Evolutionary conservation across 345 rosid species (phyloP).

Genomic region (Trapa bicornis): DNA sequence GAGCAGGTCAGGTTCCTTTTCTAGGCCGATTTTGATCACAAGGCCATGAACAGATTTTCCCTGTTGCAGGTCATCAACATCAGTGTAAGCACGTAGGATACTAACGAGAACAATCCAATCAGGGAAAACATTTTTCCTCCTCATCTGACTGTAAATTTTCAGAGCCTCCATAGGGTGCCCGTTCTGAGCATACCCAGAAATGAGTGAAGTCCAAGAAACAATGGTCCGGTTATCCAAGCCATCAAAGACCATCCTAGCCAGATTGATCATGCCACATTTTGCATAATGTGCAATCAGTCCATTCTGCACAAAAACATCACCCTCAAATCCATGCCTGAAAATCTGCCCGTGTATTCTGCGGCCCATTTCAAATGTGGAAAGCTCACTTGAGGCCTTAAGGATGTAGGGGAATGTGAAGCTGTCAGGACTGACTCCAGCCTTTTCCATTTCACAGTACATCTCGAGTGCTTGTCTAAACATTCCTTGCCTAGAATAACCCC

Average conservation of each 20-base stretch:
- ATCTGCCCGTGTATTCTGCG: slow-evolving; percentile 45
- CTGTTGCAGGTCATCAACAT: slow-evolving; percentile 11
- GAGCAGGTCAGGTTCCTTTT: slow-evolving; percentile 14
- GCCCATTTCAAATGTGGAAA: slow-evolving; percentile 17
- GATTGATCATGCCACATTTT: slow-evolving; percentile 20
- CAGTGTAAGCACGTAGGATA: slow-evolving; percentile 15
- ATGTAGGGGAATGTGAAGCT: slow-evolving; percentile 13
- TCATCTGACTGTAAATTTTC: slow-evolving; percentile 8
- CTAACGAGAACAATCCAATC: slow-evolving; percentile 18
- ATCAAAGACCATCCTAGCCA: slow-evolving; percentile 44
- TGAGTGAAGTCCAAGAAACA: slow-evolving; percentile 51
- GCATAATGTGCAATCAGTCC: slow-evolving; percentile 30
- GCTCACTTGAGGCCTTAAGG: slow-evolving; percentile 10
- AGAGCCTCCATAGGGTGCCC: slow-evolving; percentile 14
- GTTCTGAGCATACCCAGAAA: slow-evolving; percentile 36
- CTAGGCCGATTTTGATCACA: slow-evolving; percentile 14
- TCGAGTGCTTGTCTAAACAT: slow-evolving; percentile 6
- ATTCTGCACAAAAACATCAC: slow-evolving; percentile 52
- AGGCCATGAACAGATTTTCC: slow-evolving; percentile 13
- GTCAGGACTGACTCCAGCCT: slow-evolving; percentile 7
- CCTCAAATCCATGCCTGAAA: slow-evolving; percentile 28
- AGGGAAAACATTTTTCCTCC: slow-evolving; percentile 7
- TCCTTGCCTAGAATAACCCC: slow-evolving; percentile 12
- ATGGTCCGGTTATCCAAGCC: slow-evolving; percentile 38
- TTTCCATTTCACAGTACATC: slow-evolving; percentile 8